Base-by-base conservation (phyloP, 768 basidiomycete genomes). In the Lactarius pseudohatsudake region DNA sequence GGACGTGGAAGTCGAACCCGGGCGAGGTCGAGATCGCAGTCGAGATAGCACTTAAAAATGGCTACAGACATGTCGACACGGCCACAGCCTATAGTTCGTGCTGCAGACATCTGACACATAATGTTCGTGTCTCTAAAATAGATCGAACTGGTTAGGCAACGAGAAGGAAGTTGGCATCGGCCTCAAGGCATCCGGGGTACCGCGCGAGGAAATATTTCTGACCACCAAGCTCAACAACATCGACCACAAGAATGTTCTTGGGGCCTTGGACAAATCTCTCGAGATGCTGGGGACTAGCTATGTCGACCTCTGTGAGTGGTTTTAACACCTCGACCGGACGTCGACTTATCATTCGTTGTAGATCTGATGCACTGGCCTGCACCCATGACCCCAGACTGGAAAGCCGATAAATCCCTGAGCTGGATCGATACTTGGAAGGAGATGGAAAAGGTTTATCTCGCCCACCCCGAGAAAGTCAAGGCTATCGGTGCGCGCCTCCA, bases 331-430 rank as follows among this genome's bases (percentile, higher is more conserved):
- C 7, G 8, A 60, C 20, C 13, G 26, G 30, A 7, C n/a, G 47
- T 34, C 30, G n/a, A 32, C 22, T 11, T 56, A n/a, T 28, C 11
- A 41, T 26, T 57, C 28, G 61, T 53, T 28, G 54, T 26, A 88
- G 87, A 86, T 84, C 79, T 91, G 65, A 86, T 92, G 83, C 90
- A 92, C 77, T 92, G 90, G 91, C 92, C 92, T 16, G 85, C 88
- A 22, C 88, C 91, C 40, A 85, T 91, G 85, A 84, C 82, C 13
- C 70, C 71, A 53, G 85, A 84, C 65, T 79, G 79, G 59, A 78
- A 79, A 64, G 79, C 86, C 8, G 85, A 89, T 72, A 83, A 80
- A 72, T 78, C 74, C 20, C 76, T 79, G 73, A 82, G 85, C 72
- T 90, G 90, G 85, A 77, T 87, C 57, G 83, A 94, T 71, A 91